A percentile compares a stretch with the other conserved stretches of the same genome.
phyloP scores from a whole-genome alignment of 1,284 basidiomycete species.

The Ganoderma resinaceum region DNA sequence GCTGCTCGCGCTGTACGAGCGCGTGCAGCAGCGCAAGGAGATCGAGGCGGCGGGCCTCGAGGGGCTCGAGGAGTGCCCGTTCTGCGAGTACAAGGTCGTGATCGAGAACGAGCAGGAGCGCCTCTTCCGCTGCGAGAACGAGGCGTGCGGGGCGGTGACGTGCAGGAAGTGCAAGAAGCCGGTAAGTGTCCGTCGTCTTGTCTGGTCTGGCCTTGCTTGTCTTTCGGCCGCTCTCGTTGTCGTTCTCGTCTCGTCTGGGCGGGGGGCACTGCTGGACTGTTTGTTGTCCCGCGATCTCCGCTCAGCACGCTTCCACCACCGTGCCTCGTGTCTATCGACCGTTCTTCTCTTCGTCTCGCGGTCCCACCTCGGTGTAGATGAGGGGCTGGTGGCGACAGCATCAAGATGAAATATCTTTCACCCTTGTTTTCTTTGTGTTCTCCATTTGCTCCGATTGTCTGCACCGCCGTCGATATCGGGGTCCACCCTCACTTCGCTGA shows the following conservation, averaged over 20 bases:
- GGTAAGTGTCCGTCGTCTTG: constrained; percentile 48
- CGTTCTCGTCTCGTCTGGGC: neutral
- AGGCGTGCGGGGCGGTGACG: constrained; percentile 74
- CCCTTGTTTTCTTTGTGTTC: neutral
- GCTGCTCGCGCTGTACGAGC: constrained; percentile 73
- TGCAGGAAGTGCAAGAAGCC: constrained; percentile 80
- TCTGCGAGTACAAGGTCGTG: constrained; percentile 84
- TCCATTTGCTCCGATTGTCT: neutral
- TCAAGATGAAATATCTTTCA: neutral
- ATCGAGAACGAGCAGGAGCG: constrained; percentile 83
- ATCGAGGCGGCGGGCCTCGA: constrained; percentile 77
- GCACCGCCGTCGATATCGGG: neutral
- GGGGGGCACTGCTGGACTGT: neutral
- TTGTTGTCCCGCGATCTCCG: neutral
- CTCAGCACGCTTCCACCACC: neutral
- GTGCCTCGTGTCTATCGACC: neutral
- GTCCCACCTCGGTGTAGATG: neutral
- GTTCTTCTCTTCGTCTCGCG: neutral
- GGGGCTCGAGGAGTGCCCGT: constrained; percentile 85
- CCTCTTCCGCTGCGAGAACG: constrained; percentile 79
- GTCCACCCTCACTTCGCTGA: neutral
- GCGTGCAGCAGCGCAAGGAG: constrained; percentile 80
- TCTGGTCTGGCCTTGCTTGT: neutral
- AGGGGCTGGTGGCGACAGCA: neutral
- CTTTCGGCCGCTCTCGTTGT: neutral